Evolutionary conservation across 352 stramenopile genomes (phyloP), one percentile per base, ranked within the genome.

Genomic region (Globisporangium cylindrosporum): DNA sequence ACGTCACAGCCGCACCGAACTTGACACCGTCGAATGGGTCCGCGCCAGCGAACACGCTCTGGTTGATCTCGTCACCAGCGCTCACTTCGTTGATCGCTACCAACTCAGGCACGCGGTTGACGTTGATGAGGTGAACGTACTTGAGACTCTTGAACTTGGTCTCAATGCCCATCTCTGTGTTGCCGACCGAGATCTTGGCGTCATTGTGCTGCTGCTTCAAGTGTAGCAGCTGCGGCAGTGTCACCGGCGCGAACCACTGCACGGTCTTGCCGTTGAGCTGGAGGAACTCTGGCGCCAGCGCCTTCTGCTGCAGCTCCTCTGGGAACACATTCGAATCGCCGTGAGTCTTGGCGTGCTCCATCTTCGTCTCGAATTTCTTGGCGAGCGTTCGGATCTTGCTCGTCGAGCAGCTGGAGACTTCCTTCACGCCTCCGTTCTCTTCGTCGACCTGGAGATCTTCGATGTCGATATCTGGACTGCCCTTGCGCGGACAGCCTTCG

Each of bases 101-200:
- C 4, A 94, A 72, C 61, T 94, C 85, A 0, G 84, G 85, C 0
- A 93, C 74, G 41, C 86, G 82, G 63, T 72, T 90, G 54, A 93
- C 81, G 51, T 88, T 86, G 64, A 94, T 86, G 27, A 94, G 57
- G 38, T 87, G 76, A 15, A 69, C 32, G 57, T 95, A 95, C 67
- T 88, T 81, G 68, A 96, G 80, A 67, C 84, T 78, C 79, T 98
- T 98, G 81, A 98, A 98, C 74, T 97, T 98, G 62, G 87, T 94
- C 74, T 98, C 95, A 74, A 99, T 99, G 20, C 94, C 95, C 79
- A 99, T 97, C 80, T 99, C 95, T 0, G 95, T 98, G 73, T 99
- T 99, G 22, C 97, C 97, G 41, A 98, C 93, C 29, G 97, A 94
- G 72, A 99, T 96, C 76, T 98, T 98, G 6, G 87, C 81, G 27